Base-by-base conservation (phyloP, 2,329 filamentous ascomycete genomes). In the Coleophoma cylindrospora region DNA sequence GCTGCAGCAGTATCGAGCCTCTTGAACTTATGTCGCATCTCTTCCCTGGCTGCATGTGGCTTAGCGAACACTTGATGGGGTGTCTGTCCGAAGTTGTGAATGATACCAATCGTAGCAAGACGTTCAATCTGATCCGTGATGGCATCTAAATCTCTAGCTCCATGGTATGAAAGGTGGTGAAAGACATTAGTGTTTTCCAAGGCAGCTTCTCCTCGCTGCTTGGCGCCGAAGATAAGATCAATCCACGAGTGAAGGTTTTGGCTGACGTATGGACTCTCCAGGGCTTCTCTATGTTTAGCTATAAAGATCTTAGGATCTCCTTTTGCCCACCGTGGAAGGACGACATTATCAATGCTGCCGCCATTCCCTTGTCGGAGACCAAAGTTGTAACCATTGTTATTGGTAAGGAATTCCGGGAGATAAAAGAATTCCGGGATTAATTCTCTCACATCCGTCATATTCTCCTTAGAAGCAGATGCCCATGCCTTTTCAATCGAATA, bases 71-170 rank as follows among this genome's bases (percentile, higher is more conserved):
- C 87, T 66, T 99, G 95, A 60, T 95, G 88, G 2, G 95, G 94
- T 1, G 95, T 99, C 67, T 99, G 94, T 0, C 94, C 94, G 67
- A 99, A 99, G 61, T 97, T 97, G 69, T 99, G 92, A 60, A 99
- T 97, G 58, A 96, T 95, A 34, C 90, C 90, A 48, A 96, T 96
- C 0, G 91, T 92, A 5, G 92, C 89, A 7, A 91, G 76, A 40
- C 91, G 80, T 67, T 97, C 91, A 50, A 92, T 83, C 0, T 89
- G 87, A 64, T 97, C 92, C 8, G 86, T 83, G 53, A 99, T 97
- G 47, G 84, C 85, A 66, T 99, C 94, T 4, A 99, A 74, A 65
- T 99, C 89, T 56, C 89, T 95, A 3, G 92, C 91, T 7, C 94
- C 95, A 54, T 91, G 88, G 64, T 99, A 99, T 0, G 92, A 97